Conservation (phyloP, 345 rosid species). For the Lagerstroemia speciosa region DNA sequence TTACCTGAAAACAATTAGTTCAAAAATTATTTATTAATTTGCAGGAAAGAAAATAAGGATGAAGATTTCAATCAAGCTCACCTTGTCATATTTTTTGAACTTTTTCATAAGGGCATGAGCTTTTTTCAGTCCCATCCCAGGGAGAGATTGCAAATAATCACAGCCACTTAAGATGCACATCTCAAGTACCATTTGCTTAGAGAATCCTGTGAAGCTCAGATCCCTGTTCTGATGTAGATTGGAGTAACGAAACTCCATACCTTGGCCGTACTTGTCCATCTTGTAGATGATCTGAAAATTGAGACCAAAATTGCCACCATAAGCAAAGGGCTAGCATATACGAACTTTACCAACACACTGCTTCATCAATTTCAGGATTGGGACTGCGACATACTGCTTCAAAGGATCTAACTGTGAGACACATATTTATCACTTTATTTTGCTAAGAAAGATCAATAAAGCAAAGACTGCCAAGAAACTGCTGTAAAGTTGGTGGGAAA, state of each 20-base stretch:
- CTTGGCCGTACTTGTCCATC: constrained; percentile 97
- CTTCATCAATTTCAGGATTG: neutral
- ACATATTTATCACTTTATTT: neutral
- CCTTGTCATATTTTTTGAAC: constrained; percentile 80
- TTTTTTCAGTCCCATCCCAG: constrained; percentile 93
- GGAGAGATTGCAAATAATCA: constrained; percentile 83
- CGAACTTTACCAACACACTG: neutral
- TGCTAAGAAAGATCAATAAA: constrained; percentile 1
- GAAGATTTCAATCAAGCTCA: constrained; percentile 12
- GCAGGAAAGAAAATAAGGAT: neutral
- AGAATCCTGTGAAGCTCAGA: constrained; percentile 57
- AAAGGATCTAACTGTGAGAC: neutral
- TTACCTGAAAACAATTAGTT: constrained; percentile 42
- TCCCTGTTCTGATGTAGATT: constrained; percentile 62
- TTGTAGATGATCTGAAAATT: constrained; percentile 66
- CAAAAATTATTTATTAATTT: constrained; percentile 3
- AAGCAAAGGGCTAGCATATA: constrained; percentile 1
- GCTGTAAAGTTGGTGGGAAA: neutral
- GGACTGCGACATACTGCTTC: neutral
- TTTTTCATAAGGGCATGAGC: constrained; percentile 76
- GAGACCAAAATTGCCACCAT: constrained; percentile 2
- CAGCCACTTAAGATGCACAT: constrained; percentile 99
- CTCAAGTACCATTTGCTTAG: constrained; percentile 81
- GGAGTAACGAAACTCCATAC: constrained; percentile 66
- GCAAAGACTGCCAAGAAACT: neutral